Conservation (phyloP, 768 basidiomycete species). For the Phylloporus scabripes region DNA sequence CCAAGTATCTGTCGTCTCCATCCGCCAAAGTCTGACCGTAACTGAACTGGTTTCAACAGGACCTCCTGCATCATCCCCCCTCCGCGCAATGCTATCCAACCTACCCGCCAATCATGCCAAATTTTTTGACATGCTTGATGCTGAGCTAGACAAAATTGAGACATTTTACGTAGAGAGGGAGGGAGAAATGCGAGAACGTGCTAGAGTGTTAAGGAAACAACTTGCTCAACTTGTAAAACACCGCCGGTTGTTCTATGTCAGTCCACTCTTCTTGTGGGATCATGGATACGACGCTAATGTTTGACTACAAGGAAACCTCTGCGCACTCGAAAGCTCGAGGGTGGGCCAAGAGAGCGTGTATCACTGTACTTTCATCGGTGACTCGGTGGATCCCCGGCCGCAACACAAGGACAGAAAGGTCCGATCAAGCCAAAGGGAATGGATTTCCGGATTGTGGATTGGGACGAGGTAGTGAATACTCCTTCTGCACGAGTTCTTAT, state of each 20-base stretch:
- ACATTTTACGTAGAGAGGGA: slow-evolving; percentile 74
- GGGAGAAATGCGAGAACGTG: slow-evolving; percentile 49
- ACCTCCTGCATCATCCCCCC: slow-evolving; percentile 26
- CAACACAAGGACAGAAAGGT: not conserved
- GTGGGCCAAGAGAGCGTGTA: slow-evolving; percentile 13
- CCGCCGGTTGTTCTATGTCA: slow-evolving; percentile 51
- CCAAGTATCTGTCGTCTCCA: slow-evolving; percentile 8
- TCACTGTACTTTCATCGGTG: slow-evolving; percentile 5
- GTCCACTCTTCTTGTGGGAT: slow-evolving; percentile 13
- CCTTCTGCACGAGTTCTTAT: not conserved
- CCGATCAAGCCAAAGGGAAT: not conserved
- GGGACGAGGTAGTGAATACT: slow-evolving; percentile 1
- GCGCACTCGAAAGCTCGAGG: slow-evolving; percentile 1
- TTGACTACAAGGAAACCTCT: slow-evolving; percentile 11
- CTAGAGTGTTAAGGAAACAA: slow-evolving; percentile 54
- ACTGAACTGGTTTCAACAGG: slow-evolving; percentile 6
- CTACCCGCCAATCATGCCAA: slow-evolving; percentile 55
- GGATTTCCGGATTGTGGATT: slow-evolving; percentile 1
- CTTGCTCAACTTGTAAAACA: slow-evolving; percentile 72
- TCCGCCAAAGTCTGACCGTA: not conserved
- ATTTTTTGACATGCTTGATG: slow-evolving; percentile 77
- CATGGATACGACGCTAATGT: not conserved
- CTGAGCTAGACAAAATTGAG: slow-evolving; percentile 80
- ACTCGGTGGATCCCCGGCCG: not conserved
- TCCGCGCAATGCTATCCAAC: slow-evolving; percentile 46